Conservation (phyloP, 177 flowering plant species). For the Vitis hybrid region DNA sequence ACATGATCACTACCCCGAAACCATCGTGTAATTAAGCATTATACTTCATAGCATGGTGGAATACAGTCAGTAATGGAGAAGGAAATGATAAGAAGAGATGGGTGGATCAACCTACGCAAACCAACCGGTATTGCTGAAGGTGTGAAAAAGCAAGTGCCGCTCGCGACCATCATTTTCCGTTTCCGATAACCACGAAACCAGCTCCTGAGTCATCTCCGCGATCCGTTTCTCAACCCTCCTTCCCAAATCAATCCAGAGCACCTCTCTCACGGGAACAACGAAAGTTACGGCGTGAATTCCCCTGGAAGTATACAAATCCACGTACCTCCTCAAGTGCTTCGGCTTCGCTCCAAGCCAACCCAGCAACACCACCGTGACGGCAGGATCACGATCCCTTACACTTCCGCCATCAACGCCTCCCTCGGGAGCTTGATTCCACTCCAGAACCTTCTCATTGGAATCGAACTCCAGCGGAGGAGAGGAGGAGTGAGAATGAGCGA, state of each 20-base stretch:
- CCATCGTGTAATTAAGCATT: not conserved
- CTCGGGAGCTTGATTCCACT: slow-evolving; percentile 33
- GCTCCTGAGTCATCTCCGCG: slow-evolving; percentile 41
- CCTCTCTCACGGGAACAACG: slow-evolving; percentile 51
- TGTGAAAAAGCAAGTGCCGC: slow-evolving; percentile 60
- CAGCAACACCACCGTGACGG: slow-evolving; percentile 64
- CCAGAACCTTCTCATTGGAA: slow-evolving; percentile 16
- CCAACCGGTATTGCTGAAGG: slow-evolving; percentile 86
- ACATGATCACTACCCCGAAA: not conserved
- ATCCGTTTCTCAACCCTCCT: slow-evolving; percentile 48
- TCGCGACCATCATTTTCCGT: slow-evolving; percentile 40
- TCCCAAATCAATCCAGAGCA: slow-evolving; percentile 69
- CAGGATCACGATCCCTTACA: slow-evolving; percentile 11
- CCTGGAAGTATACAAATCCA: slow-evolving; percentile 61
- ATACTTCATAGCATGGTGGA: no score
- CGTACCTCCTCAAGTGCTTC: slow-evolving; percentile 80
- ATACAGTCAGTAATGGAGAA: not conserved
- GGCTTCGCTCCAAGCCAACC: slow-evolving; percentile 90
- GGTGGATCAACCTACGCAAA: slow-evolving; percentile 59
- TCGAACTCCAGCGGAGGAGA: slow-evolving; percentile 8
- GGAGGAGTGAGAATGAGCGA: slow-evolving; percentile 12
- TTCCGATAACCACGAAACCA: slow-evolving; percentile 58
- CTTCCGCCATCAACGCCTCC: not conserved
- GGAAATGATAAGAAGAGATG: not conserved
- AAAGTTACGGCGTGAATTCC: slow-evolving; percentile 79